These are phyloP conservation scores for Fusarium globosum DNA, from an alignment of 2,329 filamentous ascomycete genomes.

Conservation along the genomic window DNA sequence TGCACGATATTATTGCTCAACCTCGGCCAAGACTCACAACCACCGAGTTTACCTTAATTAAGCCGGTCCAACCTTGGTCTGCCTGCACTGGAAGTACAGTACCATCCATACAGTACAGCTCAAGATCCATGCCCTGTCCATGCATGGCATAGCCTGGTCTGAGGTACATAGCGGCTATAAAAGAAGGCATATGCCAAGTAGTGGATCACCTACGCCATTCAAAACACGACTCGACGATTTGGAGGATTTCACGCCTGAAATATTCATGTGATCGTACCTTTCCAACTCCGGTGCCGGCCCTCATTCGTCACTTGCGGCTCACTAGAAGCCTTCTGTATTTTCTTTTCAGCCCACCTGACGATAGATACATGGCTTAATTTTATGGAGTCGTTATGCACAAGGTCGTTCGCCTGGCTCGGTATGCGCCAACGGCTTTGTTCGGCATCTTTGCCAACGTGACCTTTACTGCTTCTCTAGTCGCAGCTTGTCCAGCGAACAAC, in stretches of 20 bases:
- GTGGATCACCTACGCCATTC: conserved; percentile 30
- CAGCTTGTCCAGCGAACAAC: conserved; percentile 13
- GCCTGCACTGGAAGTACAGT: not conserved
- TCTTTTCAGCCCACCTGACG: conserved; percentile 25
- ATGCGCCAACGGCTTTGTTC: conserved; percentile 3
- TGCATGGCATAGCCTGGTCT: conserved; percentile 20
- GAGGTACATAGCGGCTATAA: conserved; percentile 22
- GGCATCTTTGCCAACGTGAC: not conserved
- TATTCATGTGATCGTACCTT: conserved; percentile 31
- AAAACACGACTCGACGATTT: conserved; percentile 22
- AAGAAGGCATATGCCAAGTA: conserved; percentile 13
- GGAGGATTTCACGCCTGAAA: not conserved
- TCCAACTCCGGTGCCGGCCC: conserved; percentile 22
- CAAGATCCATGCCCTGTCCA: conserved; percentile 20
- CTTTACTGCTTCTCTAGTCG: not conserved
- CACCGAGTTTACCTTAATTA: not conserved
- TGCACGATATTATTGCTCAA: conserved; percentile 36
- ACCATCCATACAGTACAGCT: conserved; percentile 18
- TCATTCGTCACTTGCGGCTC: conserved; percentile 13
- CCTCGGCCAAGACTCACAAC: conserved; percentile 10
- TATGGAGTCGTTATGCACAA: conserved; percentile 1
- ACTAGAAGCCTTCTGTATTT: conserved; percentile 16
- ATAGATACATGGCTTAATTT: conserved; percentile 8
- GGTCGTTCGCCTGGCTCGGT: not conserved
- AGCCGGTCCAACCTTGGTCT: not conserved